Base-by-base conservation (phyloP, 2,329 filamentous ascomycete genomes). In the Shiraia bambusicola region DNA sequence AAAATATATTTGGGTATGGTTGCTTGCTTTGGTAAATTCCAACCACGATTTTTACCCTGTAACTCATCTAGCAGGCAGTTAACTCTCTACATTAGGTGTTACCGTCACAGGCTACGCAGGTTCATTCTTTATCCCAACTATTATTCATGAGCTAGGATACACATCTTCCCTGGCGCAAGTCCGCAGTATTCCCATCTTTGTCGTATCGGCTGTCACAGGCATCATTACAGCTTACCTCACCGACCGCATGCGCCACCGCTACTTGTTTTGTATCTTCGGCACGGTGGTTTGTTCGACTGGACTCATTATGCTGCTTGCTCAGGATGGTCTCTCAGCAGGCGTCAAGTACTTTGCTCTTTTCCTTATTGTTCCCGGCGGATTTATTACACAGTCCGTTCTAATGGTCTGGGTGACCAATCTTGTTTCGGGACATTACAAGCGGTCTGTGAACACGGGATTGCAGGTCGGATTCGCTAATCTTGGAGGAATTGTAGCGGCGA, bases 341-440 rank as follows among this genome's bases (percentile, higher is more conserved):
- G 72, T 71, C 1, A 72, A 73, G 36, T 82, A 82, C 62, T 75
- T 78, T 36, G 77, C 78, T 8, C 63, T 80, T 31, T 81, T 78
- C 58, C 70, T 80, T 30, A 65, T 82, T 52, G 75, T 77, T 2
- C 67, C 69, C 6, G 79, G 80, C 12, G 74, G 74, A 2, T 81
- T 76, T 55, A 76, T 78, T 36, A 73, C 75, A 3, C 76, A 79
- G 45, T 79, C 80, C 1, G 72, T 82, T 29, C 70, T 72, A 1
- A 65, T 82, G 17, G 76, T 72, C 6, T 83, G 80, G 79, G 65
- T 82, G 15, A 72, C 72, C 42, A 81, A 82, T 56, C 78, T 79
- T 49, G 71, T 81, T 50, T 73, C 71, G 1, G 79, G 79, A 1
- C 77, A 80, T 56, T 81, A 79, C 59, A 82, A 82, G 65, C 72